Evolutionary conservation across 2,329 filamentous ascomycete genomes (phyloP).

Genomic region (Pseudocercospora crystallina): DNA sequence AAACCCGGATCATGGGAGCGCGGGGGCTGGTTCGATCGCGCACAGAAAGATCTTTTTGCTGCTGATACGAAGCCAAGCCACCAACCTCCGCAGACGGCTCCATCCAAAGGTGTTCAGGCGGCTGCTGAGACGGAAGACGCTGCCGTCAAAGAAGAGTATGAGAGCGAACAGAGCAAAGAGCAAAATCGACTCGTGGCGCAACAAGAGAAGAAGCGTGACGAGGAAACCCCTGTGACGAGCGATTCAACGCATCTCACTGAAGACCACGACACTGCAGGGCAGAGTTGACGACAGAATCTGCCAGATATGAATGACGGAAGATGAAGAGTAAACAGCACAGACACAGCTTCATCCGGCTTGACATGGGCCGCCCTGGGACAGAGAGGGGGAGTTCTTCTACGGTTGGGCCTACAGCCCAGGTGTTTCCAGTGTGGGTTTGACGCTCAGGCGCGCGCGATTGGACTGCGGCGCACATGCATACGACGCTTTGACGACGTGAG

Average conservation of each 20-base stretch:
- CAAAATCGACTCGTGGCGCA: constrained; percentile 33
- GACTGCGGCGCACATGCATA: no score
- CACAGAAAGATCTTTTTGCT: constrained; percentile 38
- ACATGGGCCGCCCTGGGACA: no score
- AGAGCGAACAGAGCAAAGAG: constrained; percentile 34
- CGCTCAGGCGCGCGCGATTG: no score
- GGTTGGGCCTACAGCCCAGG: no score
- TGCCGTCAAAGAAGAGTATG: constrained; percentile 33
- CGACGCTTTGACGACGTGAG: no score
- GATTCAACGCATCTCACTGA: neutral
- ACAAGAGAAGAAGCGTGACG: constrained; percentile 9
- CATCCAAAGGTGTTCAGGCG: constrained; percentile 32
- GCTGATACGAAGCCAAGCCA: constrained; percentile 38
- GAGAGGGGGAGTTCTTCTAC: no score
- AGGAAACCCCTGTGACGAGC: neutral
- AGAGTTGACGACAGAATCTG: constrained; percentile 9
- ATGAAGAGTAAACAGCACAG: constrained; percentile 4
- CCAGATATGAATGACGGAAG: neutral
- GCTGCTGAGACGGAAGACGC: constrained; percentile 35
- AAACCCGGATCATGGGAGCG: constrained; percentile 72
- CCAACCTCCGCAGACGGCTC: constrained; percentile 22
- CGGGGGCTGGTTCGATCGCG: constrained; percentile 77
- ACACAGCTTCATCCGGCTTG: no score
- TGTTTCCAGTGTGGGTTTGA: no score
- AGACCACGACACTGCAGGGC: neutral